Conservation (phyloP, 306 rosid genomes). For the Astragalus glycyphyllos region DNA sequence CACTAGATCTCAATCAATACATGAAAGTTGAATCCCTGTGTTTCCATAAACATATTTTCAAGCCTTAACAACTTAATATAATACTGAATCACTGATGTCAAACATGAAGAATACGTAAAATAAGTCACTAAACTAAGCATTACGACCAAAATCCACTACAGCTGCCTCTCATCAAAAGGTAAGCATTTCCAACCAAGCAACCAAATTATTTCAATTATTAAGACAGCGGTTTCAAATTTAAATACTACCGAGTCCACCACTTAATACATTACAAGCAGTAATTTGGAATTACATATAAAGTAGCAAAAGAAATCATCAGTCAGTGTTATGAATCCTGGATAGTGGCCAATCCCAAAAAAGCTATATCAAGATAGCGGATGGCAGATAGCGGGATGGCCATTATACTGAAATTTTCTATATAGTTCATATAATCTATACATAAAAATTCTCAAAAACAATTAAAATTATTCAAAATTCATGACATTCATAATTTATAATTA, state of each 20-base stretch:
- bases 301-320: background rate
- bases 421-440: too few relatives aligned
- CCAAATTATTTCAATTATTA: conserved; percentile 4
- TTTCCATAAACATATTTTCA: conserved; percentile 6
- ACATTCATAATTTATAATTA: too few relatives aligned
- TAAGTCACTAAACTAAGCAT: conserved; percentile 28
- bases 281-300: conserved; percentile 1
- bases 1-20: conserved; percentile 13
- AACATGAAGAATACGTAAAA: conserved; percentile 5
- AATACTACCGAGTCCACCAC: conserved; percentile 12
- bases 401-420: too few relatives aligned
- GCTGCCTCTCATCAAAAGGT: conserved; percentile 16
- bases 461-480: too few relatives aligned
- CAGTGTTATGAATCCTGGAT: too few relatives aligned
- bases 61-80: conserved; percentile 36
- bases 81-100: conserved; percentile 17
- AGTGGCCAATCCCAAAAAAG: too few relatives aligned
- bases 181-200: conserved; percentile 30
- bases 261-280: background rate
- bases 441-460: too few relatives aligned
- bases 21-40: conserved; percentile 16
- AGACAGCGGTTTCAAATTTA: conserved; percentile 24
- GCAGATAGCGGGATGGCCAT: too few relatives aligned
- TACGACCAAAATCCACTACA: conserved; percentile 17
- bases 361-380: too few relatives aligned